Evolutionary conservation across 139 green algal genomes (phyloP).

Genomic region (Chlorella sp.): DNA sequence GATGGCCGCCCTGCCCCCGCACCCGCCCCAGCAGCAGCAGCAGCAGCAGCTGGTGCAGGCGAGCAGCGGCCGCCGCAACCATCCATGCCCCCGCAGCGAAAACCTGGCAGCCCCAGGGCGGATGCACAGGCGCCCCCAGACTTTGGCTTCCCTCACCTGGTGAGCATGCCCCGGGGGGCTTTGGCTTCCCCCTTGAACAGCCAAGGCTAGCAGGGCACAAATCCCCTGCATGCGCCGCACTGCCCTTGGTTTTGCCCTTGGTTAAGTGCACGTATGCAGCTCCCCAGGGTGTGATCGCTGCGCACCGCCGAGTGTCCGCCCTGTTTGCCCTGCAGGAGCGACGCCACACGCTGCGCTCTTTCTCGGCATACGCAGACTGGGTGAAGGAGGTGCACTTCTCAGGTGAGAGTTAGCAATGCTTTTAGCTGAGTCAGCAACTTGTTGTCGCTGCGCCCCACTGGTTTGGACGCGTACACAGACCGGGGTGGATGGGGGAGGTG

Average conservation of each 20-base stretch:
- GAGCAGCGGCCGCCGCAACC: background rate
- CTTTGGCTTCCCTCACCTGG: constrained; percentile 41
- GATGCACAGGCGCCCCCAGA: background rate
- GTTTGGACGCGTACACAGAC: too few species aligned
- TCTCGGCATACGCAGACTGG: constrained; percentile 77
- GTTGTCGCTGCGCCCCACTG: too few species aligned
- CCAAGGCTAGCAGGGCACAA: too few species aligned
- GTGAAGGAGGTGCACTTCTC: constrained; percentile 72
- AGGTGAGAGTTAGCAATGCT: background rate
- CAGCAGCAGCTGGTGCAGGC: background rate
- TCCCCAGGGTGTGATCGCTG: too few species aligned
- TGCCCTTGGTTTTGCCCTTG: too few species aligned
- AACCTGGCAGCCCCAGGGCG: background rate
- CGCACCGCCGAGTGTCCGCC: too few species aligned
- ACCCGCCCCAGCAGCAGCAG: background rate
- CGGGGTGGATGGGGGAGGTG: too few species aligned
- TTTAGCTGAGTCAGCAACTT: too few species aligned
- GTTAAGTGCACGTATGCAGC: too few species aligned
- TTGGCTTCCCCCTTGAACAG: too few species aligned
- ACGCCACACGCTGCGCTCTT: constrained; percentile 73
- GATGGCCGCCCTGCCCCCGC: too few species aligned
- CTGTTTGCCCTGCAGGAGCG: constrained; percentile 45
- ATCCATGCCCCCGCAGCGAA: background rate
- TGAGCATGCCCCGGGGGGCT: background rate
- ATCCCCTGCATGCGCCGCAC: too few species aligned